These are phyloP conservation scores for Penicillium thymicola DNA, from an alignment of 2,329 filamentous ascomycete species.

Conservation along the genomic window DNA sequence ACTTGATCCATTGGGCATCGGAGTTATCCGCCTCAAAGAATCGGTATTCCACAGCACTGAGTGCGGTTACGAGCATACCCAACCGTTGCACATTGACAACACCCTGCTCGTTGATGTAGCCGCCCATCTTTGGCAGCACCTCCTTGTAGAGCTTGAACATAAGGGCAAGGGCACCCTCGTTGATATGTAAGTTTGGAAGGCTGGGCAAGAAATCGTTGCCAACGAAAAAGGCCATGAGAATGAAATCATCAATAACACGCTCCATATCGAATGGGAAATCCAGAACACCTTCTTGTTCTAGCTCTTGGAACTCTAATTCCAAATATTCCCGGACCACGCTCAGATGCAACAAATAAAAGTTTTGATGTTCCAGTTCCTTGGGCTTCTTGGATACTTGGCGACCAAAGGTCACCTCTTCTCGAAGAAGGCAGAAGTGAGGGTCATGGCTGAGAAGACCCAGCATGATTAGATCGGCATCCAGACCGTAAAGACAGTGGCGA, in stretches of 20 bases:
- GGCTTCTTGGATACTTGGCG: conserved; percentile 82
- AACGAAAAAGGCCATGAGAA: conserved; percentile 98
- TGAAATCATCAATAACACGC: conserved; percentile 97
- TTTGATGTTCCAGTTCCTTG: conserved; percentile 96
- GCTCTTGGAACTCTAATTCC: conserved; percentile 92
- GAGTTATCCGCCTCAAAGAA: conserved; percentile 88
- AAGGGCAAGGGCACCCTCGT: conserved; percentile 90
- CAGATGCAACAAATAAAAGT: conserved; percentile 95
- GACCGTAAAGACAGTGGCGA: conserved; percentile 92
- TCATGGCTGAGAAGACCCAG: conserved; percentile 94
- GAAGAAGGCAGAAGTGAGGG: conserved; percentile 93
- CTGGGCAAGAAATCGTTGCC: conserved; percentile 99
- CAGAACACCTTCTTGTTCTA: conserved; percentile 70
- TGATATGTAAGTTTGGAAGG: conserved; percentile 93
- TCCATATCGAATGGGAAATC: conserved; percentile 88
- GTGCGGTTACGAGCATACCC: conserved; percentile 71
- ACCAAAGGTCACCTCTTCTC: conserved; percentile 97
- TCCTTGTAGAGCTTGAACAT: conserved; percentile 98
- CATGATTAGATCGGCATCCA: conserved; percentile 99
- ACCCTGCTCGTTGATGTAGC: conserved; percentile 95
- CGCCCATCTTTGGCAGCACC: conserved; percentile 78
- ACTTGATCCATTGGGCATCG: conserved; percentile 87
- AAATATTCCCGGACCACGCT: conserved; percentile 97
- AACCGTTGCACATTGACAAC: conserved; percentile 84
- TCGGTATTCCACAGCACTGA: conserved; percentile 84